Evolutionary conservation across 495 filamentous ascomycete genomes (phyloP).

Genomic region (Pyrenula massariospora): DNA sequence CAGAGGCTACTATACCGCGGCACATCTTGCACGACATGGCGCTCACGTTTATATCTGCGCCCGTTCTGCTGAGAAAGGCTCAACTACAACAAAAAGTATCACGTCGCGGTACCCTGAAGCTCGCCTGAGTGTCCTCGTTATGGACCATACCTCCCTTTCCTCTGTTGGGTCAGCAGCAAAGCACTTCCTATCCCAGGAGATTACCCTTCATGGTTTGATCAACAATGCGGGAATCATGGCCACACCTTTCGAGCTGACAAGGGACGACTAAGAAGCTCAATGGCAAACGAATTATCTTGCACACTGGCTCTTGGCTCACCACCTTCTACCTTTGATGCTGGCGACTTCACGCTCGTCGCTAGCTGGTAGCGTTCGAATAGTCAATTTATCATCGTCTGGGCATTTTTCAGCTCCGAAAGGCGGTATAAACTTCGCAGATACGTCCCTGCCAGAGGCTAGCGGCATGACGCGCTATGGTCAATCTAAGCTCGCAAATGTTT

Average conservation of each 20-base stretch:
- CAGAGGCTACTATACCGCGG: conserved; percentile 23
- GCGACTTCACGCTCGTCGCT: conserved; percentile 15
- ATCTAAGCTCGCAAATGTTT: conserved; percentile 32
- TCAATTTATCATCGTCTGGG: conserved; percentile 25
- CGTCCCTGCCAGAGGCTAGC: conserved; percentile 6
- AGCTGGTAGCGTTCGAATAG: conserved; percentile 29
- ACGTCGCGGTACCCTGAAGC: no score
- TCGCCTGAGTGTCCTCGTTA: conserved; percentile 25
- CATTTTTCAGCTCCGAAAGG: conserved; percentile 17
- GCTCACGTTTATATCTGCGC: conserved; percentile 31
- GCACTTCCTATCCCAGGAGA: conserved; percentile 9
- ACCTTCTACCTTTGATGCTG: conserved; percentile 24
- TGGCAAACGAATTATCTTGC: conserved; percentile 32
- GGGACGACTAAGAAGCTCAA: conserved; percentile 17
- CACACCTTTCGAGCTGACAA: conserved; percentile 16
- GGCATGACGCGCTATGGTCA: conserved; percentile 28
- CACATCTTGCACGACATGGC: conserved; percentile 23
- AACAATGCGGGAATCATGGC: conserved; percentile 54
- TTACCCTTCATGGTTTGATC: conserved; percentile 37
- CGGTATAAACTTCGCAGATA: conserved; percentile 23
- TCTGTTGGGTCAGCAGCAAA: conserved; percentile 18
- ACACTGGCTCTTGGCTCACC: conserved; percentile 28
- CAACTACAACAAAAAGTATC: conserved; percentile 19
- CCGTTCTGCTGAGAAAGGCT: conserved; percentile 21
- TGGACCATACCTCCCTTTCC: conserved; percentile 28